Evolutionary conservation across 441 rosid species (phyloP).

Genomic region (Flueggea neowawraea): DNA sequence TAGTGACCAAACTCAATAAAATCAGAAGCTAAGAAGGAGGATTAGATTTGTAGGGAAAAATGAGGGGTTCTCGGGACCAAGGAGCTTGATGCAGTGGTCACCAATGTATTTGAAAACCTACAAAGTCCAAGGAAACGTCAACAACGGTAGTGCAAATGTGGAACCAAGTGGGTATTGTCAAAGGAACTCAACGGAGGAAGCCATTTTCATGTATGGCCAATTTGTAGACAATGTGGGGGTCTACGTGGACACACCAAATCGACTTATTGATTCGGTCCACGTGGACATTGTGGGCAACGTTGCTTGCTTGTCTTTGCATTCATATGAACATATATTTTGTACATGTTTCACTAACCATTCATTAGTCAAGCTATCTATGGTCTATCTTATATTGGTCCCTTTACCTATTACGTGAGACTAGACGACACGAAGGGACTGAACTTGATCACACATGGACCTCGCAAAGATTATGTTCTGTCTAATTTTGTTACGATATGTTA

Average conservation of each 20-base stretch:
- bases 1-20: not conserved
- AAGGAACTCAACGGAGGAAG: conserved; percentile 4
- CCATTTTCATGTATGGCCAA: conserved; percentile 10
- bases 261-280: not conserved
- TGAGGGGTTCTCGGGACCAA: not conserved
- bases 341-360: conserved; percentile 1
- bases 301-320: conserved; percentile 16
- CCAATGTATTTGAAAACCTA: not conserved
- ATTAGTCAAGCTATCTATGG: conserved; percentile 11
- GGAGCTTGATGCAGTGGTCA: conserved; percentile 14
- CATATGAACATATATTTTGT: too few relatives aligned
- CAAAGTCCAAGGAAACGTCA: conserved; percentile 16
- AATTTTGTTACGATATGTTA: not conserved
- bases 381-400: not conserved
- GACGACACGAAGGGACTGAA: not conserved
- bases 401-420: not conserved
- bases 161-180: conserved; percentile 15
- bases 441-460: not conserved
- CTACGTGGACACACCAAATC: conserved; percentile 14
- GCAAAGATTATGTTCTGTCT: not conserved
- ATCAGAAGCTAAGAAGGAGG: not conserved
- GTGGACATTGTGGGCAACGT: conserved; percentile 14
- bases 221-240: conserved; percentile 21
- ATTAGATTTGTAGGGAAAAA: conserved; percentile 20
- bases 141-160: conserved; percentile 15